Base-by-base conservation (phyloP, 176 grass and related monocot species). In the Areca catechu region DNA sequence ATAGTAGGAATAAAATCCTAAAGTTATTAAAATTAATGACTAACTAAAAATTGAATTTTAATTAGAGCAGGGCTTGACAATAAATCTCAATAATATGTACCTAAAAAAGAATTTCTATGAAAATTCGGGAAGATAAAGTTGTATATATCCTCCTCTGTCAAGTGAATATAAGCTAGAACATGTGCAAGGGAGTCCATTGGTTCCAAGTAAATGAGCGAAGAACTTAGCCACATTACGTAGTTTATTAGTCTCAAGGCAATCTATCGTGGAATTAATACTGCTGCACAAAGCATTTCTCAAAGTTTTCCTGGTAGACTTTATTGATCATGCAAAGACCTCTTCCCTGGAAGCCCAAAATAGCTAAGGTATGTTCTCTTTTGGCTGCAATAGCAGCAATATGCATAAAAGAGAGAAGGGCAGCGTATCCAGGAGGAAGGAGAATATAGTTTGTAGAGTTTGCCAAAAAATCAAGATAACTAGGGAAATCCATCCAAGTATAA, bases 181-280 rank as follows among this genome's bases (percentile, higher is more conserved):
- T 97, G 92, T 83, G n/a, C 92, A 91, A 14, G 81, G 75, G 5
- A 97, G 87, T 0, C 81, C 92, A 67, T 88, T 70, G 16, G 92
- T 97, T 16, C 86, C 92, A 65, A 92, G 83, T 27, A 97, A 63
- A 75, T 97, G 92, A 0, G 87, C 92, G 62, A 97, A 97, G 60
- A 97, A 97, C 48, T 97, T 97, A 14, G 92, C 92, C 15, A 97
- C 87, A 77, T 97, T 97, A 19, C 92, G 79, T 24, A 97, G 28
- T 73, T 97, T 97, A 48, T 91, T 97, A 20, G 92, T 97, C 66
- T 97, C 87, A 0, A 97, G 80, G 4, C 87, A 72, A 59, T 97
- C 87, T 62, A 91, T 97, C 92, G 92, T 97, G 1, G 83, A 92
- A 77, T n/a, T n/a, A n/a, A n/a, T 97, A 97, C 29, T 97, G 92